Percentiles rank a stretch among this genome's conserved stretches.
Conservation (phyloP, 768 basidiomycete species). For the Pseudohyphozyma bogoriensis region DNA sequence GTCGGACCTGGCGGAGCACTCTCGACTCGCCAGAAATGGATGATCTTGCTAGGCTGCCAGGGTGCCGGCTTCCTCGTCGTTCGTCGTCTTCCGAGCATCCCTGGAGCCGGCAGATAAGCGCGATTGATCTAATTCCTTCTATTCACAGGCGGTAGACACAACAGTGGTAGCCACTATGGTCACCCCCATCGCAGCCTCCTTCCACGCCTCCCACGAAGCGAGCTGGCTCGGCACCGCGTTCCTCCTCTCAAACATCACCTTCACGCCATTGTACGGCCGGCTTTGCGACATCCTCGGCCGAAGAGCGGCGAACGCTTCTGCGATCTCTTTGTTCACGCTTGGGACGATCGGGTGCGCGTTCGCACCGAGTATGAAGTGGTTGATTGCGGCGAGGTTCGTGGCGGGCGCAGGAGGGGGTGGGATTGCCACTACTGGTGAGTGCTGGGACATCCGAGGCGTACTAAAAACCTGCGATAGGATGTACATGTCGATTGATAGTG, state of each 20-base stretch:
- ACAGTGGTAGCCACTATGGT: not conserved
- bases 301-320: slow-evolving; percentile 76
- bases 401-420: slow-evolving; percentile 5
- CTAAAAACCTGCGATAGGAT: not conserved
- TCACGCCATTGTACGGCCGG: slow-evolving; percentile 36
- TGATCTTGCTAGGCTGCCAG: not conserved
- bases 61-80: not conserved
- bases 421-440: not conserved
- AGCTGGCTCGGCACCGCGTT: slow-evolving; percentile 59
- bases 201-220: slow-evolving; percentile 1
- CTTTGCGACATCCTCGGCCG: slow-evolving; percentile 43
- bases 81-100: not conserved
- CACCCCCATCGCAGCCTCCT: slow-evolving; percentile 6
- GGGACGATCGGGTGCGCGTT: slow-evolving; percentile 72
- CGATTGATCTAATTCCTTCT: not conserved
- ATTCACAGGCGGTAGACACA: not conserved
- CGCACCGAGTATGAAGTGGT: slow-evolving; percentile 69
- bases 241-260: slow-evolving; percentile 24
- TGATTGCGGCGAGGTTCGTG: slow-evolving; percentile 66
- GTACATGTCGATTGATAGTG: no score
- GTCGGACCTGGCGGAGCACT: no score
- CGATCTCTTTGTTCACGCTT: slow-evolving; percentile 66
- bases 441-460: no score
- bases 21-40: not conserved
- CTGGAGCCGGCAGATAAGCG: not conserved